phyloP scores from a whole-genome alignment of 148 eudicot species.

The Cornus suecica region DNA sequence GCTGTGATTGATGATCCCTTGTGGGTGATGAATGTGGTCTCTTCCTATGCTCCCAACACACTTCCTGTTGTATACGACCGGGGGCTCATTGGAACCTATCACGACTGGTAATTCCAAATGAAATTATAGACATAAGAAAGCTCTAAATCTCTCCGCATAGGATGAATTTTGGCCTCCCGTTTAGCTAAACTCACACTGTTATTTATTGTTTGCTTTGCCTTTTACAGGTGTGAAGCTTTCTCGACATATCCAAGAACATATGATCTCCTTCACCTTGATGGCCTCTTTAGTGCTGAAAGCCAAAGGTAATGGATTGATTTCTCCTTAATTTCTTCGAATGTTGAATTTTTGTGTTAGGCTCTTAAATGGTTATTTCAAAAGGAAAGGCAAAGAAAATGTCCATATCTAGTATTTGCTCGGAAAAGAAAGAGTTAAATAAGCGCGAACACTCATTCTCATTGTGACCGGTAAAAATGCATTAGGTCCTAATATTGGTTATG shows the following conservation, averaged over 20 bases:
- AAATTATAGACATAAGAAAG: neutral
- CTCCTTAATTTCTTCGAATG: neutral
- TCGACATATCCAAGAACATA: constrained; percentile 99
- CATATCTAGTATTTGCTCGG: neutral
- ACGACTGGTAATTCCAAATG: constrained; percentile 68
- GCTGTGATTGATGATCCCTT: constrained; percentile 64
- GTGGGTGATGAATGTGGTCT: constrained; percentile 98
- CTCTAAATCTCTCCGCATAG: neutral
- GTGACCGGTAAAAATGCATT: neutral
- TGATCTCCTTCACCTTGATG: constrained; percentile 85
- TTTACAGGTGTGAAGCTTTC: constrained; percentile 90
- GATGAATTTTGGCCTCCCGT: neutral
- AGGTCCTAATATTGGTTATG: neutral
- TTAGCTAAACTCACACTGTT: neutral
- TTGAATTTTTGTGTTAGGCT: neutral
- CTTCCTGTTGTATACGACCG: constrained; percentile 80
- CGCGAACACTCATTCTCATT: neutral
- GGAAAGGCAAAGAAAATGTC: no score
- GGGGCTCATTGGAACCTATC: constrained; percentile 86
- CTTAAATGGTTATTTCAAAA: neutral
- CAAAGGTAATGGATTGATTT: constrained; percentile 52
- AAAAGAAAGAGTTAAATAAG: neutral
- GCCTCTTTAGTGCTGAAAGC: constrained; percentile 83
- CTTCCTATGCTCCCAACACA: constrained; percentile 66
- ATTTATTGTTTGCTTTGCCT: neutral